Evolutionary conservation across 257 asterid species (phyloP).

Genomic region (Nicotiana sylvestris): DNA sequence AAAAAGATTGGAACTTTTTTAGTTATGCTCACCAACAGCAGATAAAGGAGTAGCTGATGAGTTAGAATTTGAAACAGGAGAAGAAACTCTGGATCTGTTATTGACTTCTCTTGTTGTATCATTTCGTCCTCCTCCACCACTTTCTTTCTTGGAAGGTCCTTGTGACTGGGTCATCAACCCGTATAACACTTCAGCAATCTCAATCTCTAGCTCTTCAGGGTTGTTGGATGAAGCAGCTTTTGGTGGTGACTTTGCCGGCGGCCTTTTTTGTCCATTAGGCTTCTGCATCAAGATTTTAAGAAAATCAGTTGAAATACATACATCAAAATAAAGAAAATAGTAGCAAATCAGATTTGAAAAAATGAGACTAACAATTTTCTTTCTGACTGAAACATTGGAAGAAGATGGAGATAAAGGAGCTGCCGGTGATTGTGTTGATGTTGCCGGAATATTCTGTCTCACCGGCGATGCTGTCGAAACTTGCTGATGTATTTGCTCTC

Average conservation of each 20-base stretch:
- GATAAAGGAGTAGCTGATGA: slow-evolving; percentile 41
- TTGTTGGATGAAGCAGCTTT: slow-evolving; percentile 56
- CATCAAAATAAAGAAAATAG: background rate
- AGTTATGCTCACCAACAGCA: slow-evolving; percentile 57
- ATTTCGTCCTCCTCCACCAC: slow-evolving; percentile 5
- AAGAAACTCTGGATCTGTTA: slow-evolving; percentile 55
- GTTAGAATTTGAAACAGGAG: slow-evolving; percentile 62
- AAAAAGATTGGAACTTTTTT: background rate
- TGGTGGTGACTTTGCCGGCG: slow-evolving; percentile 65
- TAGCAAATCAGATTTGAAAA: background rate
- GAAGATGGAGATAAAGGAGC: slow-evolving; percentile 82
- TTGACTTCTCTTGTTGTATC: slow-evolving; percentile 55
- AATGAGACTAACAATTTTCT: slow-evolving; percentile 62
- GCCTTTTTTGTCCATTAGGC: slow-evolving; percentile 50
- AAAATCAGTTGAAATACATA: background rate
- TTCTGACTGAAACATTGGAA: slow-evolving; percentile 60
- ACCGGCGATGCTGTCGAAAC: slow-evolving; percentile 56
- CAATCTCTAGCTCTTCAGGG: slow-evolving; percentile 91
- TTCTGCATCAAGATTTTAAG: slow-evolving; percentile 42
- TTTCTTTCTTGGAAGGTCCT: slow-evolving; percentile 63
- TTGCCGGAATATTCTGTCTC: slow-evolving; percentile 34
- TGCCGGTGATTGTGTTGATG: slow-evolving; percentile 43
- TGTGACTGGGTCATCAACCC: slow-evolving; percentile 83
- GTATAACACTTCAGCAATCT: slow-evolving; percentile 85
- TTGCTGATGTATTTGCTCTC: slow-evolving; percentile 48